Conservation (phyloP, 192 early-diverging fungal genomes). For the Umbelopsis isabellina region DNA sequence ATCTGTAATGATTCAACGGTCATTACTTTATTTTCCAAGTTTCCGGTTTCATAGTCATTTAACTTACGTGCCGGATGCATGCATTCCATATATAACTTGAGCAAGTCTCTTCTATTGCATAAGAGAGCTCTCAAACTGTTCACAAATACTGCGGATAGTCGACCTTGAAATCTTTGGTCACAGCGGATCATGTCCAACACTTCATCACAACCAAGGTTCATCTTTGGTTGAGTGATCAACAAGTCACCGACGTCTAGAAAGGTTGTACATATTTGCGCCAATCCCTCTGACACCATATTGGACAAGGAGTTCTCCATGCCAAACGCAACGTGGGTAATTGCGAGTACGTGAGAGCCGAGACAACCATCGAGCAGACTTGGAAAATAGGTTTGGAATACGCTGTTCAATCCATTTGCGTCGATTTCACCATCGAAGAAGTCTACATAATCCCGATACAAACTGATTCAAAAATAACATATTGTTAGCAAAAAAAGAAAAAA, state of each 20-base stretch:
- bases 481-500: background rate
- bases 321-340: background rate
- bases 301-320: constrained; percentile 9
- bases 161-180: constrained; percentile 15
- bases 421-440: constrained; percentile 10
- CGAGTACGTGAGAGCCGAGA: background rate
- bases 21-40: too few species aligned
- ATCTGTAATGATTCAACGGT: too few species aligned
- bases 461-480: background rate
- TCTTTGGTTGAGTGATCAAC: background rate
- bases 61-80: constrained; percentile 1
- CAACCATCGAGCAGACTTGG: background rate
- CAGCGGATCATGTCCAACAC: constrained; percentile 10
- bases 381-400: background rate
- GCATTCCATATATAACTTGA: background rate
- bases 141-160: background rate
- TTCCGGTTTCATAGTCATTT: background rate
- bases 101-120: background rate
- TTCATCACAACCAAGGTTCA: background rate
- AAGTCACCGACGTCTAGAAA: constrained; percentile 1
- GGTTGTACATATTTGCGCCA: constrained; percentile 5
- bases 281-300: background rate
- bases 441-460: constrained; percentile 11
- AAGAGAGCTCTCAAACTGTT: background rate
- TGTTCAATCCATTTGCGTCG: background rate